Percentiles rank a stretch among this genome's conserved stretches.
Conservation (phyloP, 73 alveolate genomes). For the Tetrahymena thermophila region DNA sequence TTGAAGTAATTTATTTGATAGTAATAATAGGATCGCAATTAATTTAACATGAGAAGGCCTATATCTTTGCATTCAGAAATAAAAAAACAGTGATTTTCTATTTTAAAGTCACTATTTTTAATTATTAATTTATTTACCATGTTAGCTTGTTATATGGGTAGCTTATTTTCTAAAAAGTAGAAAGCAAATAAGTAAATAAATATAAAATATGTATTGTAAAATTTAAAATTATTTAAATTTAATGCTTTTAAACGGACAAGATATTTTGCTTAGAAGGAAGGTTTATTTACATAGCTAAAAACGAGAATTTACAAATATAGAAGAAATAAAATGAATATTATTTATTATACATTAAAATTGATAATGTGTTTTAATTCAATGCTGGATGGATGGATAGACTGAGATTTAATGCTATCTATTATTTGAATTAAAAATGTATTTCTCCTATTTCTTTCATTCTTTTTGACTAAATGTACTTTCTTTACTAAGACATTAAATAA, state of each 20-base stretch:
- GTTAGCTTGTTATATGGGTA: not conserved
- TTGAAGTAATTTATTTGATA: not conserved
- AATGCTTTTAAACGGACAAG: not conserved
- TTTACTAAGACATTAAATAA: not conserved
- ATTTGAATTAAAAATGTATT: not conserved
- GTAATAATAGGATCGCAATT: not conserved
- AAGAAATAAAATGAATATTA: no score
- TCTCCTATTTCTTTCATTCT: not conserved
- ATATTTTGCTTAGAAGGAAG: no score
- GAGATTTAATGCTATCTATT: no score
- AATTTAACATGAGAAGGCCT: not conserved
- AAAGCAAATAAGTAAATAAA: not conserved
- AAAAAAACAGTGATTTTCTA: not conserved
- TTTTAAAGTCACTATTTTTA: not conserved
- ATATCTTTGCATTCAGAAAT: not conserved
- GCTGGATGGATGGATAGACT: no score
- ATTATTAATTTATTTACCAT: not conserved
- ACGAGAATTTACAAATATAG: not conserved
- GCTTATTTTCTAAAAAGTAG: not conserved
- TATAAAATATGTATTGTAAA: no score
- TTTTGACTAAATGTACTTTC: not conserved
- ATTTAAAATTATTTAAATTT: no score
- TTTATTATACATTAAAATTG: no score
- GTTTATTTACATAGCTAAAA: not conserved
- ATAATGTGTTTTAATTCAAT: not conserved